These are phyloP conservation scores for Fusarium transvaalense DNA, from an alignment of 2,329 filamentous ascomycete genomes.

Conservation along the genomic window DNA sequence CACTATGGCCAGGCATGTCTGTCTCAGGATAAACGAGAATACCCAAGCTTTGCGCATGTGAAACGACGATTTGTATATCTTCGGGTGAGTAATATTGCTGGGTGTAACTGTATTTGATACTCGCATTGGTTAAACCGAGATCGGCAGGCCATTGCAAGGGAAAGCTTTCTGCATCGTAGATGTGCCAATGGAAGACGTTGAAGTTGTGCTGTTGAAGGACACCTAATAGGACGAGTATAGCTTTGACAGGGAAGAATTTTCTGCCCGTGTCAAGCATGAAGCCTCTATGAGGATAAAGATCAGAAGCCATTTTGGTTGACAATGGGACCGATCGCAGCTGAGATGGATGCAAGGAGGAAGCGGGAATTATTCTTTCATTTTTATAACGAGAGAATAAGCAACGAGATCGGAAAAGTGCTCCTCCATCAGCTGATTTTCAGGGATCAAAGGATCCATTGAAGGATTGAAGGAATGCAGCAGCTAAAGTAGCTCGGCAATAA, in stretches of 20 bases:
- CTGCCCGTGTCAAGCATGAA: constrained; percentile 24
- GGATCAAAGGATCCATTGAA: too few species aligned
- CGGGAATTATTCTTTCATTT: too few species aligned
- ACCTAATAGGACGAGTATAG: neutral
- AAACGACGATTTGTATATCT: neutral
- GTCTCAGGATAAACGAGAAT: constrained; percentile 18
- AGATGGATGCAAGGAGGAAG: too few species aligned
- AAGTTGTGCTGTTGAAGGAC: constrained; percentile 23
- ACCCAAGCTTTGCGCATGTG: neutral
- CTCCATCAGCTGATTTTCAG: too few species aligned
- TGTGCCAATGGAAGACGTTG: constrained; percentile 27
- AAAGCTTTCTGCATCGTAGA: constrained; percentile 25
- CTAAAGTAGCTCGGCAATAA: too few species aligned
- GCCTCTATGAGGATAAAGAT: constrained; percentile 14
- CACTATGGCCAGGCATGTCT: constrained; percentile 19
- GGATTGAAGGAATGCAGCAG: too few species aligned
- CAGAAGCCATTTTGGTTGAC: too few species aligned
- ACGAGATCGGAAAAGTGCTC: too few species aligned
- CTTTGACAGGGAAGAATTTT: constrained; percentile 23
- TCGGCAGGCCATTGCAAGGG: constrained; percentile 2
- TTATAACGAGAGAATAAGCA: too few species aligned
- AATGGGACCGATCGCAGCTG: too few species aligned
- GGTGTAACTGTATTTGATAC: constrained; percentile 9
- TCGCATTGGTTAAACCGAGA: neutral
- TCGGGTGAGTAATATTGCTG: neutral